Base-by-base conservation (phyloP, 805 yeast genomes). In the Metschnikowia colocasiae region DNA sequence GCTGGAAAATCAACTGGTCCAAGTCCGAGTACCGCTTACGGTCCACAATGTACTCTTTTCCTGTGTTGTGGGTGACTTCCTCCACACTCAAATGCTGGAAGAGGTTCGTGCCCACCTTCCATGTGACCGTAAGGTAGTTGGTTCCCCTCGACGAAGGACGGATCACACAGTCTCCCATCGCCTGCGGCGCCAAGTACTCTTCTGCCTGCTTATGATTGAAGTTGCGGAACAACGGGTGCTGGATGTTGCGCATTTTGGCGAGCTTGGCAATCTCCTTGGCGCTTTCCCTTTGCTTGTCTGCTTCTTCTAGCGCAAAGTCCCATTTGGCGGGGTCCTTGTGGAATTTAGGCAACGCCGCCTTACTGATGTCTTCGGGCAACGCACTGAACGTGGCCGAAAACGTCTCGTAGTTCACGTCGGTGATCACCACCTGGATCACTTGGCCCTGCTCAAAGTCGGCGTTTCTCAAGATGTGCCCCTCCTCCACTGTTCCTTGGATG, bases 121-220 rank as follows among this genome's bases (percentile, higher is more conserved):
- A 94, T 0, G 99, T 92, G 35, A 92, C 83, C 2, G 96, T 90
- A 56, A 94, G 75, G 65, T 83, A 97, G 53, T 88, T 87, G 40
- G 79, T 75, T 36, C 99, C 99, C 52, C 83, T 81, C 8, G 96
- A 88, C 0, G 97, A 89, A 16, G 98, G 99, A 56, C 99, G 80
- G 47, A 94, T 86, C 18, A 94, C 96, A 68, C 89, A 80, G 57
- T 88, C 96, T 45, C 99, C 99, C 54, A 91, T 84, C 36, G 83
- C 80, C 62, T 85, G 79, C 20, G 96, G 87, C 18, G 97, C 96
- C 59, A 94, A 76, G 56, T 78, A 90, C 56, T 87, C 95, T 65
- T 92, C 98, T 0, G 99, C 98, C 71, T 94, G 97, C 47, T 74
- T 76, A 50, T 86, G 78, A 57, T 82, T 86, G 71, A 91, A 85